Conservation (phyloP, 345 rosid genomes). For the Hirschfeldia incana region DNA sequence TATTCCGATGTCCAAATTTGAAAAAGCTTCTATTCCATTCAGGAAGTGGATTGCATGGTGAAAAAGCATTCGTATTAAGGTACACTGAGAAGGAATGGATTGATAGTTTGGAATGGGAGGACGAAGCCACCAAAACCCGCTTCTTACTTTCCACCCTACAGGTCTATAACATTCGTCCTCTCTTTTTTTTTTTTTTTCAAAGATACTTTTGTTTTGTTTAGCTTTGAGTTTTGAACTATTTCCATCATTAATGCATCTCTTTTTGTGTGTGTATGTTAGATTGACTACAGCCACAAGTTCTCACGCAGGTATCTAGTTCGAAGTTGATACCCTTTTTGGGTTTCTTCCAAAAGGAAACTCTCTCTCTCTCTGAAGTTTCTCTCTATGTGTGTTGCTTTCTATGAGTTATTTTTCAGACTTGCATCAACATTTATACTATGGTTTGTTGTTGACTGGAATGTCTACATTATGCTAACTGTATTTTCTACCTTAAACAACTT, state of each 20-base stretch:
- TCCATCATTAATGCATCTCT: background rate
- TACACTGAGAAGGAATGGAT: constrained; percentile 5
- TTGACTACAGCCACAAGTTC: background rate
- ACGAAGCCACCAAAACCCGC: constrained; percentile 13
- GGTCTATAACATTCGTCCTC: background rate
- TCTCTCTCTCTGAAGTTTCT: background rate
- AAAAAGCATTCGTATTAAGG: background rate
- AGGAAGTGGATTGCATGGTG: background rate
- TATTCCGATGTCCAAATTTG: background rate
- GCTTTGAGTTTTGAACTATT: background rate
- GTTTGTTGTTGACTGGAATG: background rate
- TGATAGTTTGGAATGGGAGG: constrained; percentile 15
- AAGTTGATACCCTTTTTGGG: background rate
- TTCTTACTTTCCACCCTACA: background rate
- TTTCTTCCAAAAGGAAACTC: background rate
- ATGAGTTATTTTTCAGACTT: background rate
- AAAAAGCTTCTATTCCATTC: constrained; percentile 19
- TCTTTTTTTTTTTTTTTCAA: background rate
- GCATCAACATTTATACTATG: background rate
- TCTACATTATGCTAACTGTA: background rate
- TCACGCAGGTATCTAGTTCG: background rate
- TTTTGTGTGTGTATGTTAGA: background rate
- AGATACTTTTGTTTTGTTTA: background rate
- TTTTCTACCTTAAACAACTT: background rate
- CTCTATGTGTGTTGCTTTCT: background rate